Evolutionary conservation across 768 basidiomycete genomes (phyloP), one percentile per base, ranked within the genome.

Genomic region (Fibroporia radiculosa): DNA sequence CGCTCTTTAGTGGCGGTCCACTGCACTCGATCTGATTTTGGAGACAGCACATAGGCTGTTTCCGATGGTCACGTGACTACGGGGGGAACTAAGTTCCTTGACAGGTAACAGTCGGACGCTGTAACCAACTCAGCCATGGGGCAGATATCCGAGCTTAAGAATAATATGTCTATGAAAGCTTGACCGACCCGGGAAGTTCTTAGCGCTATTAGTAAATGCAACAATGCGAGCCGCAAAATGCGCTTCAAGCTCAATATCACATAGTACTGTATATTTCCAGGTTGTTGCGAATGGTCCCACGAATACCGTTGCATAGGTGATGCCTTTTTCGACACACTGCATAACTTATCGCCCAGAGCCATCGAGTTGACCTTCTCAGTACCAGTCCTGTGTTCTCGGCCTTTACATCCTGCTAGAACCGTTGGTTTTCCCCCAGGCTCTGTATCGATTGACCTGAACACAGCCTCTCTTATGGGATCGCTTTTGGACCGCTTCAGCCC

Each of bases 51-150:
- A n/a, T n/a, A n/a, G n/a, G n/a, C n/a, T n/a, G n/a, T n/a, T n/a
- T n/a, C n/a, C n/a, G n/a, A n/a, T n/a, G n/a, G n/a, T n/a, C n/a
- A n/a, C n/a, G n/a, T n/a, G n/a, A n/a, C n/a, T n/a, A n/a, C n/a
- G n/a, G n/a, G n/a, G n/a, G n/a, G n/a, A n/a, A n/a, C n/a, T n/a
- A n/a, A n/a, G n/a, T n/a, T n/a, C n/a, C n/a, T n/a, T n/a, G n/a
- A 8, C 34, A 19, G 8, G 5, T 80, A 79, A 80, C 78, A 79
- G 78, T 80, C 78, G 77, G 78, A 80, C 78, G 77, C 79, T 78
- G 75, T 80, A 68, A 80, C 78, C 78, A 80, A 79, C 78, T 80
- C 72, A 79, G 77, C 78, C 78, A 80, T 75, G 77, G 77, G 76
- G 78, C 78, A 79, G 14, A 18, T 8, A 31, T n/a, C 8, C n/a